Percentiles rank a stretch among this genome's conserved stretches.
Evolutionary conservation across 2,329 filamentous ascomycete species (phyloP).

Genomic region (Aaosphaeria arxii): DNA sequence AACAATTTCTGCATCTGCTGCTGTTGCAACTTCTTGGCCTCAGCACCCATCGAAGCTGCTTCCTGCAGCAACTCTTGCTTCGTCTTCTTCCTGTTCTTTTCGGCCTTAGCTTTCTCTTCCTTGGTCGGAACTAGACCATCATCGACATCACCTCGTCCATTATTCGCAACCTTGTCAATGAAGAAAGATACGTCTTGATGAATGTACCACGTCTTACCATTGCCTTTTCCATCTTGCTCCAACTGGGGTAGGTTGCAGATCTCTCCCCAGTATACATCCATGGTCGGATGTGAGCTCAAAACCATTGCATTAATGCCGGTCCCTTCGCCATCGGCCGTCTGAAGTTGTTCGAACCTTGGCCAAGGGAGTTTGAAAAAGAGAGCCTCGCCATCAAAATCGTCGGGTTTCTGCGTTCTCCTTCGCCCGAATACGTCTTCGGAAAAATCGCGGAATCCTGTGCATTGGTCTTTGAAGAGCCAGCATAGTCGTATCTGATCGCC

Average conservation of each 20-base stretch:
- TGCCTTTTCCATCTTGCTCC: neutral
- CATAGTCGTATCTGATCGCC: slow-evolving; percentile 1
- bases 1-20: too few species aligned
- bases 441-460: slow-evolving; percentile 1
- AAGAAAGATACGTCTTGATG: slow-evolving; percentile 1
- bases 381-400: neutral
- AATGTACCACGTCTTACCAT: slow-evolving; percentile 1
- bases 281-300: neutral
- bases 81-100: too few species aligned
- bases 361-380: neutral
- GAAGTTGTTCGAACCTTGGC: neutral
- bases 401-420: neutral
- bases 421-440: slow-evolving; percentile 3
- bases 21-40: too few species aligned
- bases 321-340: neutral
- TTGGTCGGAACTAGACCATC: neutral
- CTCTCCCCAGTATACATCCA: neutral
- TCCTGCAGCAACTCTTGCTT: too few species aligned
- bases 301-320: neutral
- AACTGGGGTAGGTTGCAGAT: neutral
- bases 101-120: too few species aligned
- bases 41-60: too few species aligned
- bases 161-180: slow-evolving; percentile 1
- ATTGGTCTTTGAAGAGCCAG: slow-evolving; percentile 3
- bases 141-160: slow-evolving; percentile 1